These are phyloP conservation scores for Yamadazyma dushanensis DNA, from an alignment of 1,139 yeast species.

Conservation along the genomic window DNA sequence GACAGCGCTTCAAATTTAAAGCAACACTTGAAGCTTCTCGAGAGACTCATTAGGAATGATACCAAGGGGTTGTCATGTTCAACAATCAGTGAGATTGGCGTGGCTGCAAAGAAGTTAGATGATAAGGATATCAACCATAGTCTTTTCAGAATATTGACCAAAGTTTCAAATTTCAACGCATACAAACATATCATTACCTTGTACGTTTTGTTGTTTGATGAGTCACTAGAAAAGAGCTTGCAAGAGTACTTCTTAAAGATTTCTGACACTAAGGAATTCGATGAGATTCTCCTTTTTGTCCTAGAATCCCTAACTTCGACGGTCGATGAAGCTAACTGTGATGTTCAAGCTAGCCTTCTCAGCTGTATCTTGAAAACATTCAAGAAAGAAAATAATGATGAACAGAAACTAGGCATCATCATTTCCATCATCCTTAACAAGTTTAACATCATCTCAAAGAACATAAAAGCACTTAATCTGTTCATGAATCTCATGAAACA, in stretches of 20 bases:
- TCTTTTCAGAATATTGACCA: conserved; percentile 9
- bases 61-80: neutral
- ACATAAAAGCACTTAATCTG: neutral
- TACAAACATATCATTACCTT: conserved; percentile 11
- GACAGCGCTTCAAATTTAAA: neutral
- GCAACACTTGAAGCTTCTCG: neutral
- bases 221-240: neutral
- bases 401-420: conserved; percentile 6
- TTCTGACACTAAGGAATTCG: conserved; percentile 1
- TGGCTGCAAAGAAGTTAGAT: neutral
- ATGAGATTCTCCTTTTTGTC: conserved; percentile 5
- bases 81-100: conserved; percentile 8
- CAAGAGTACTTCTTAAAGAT: conserved; percentile 5
- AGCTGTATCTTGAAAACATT: conserved; percentile 8
- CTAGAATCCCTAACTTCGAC: conserved; percentile 9
- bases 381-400: conserved; percentile 8
- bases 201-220: conserved; percentile 3
- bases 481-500: conserved; percentile 19
- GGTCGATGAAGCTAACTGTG: conserved; percentile 9
- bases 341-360: conserved; percentile 13
- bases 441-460: neutral
- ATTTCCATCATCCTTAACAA: conserved; percentile 7
- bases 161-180: neutral
- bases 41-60: neutral
- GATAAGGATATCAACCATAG: conserved; percentile 5